Base-by-base conservation (phyloP, 495 filamentous ascomycete genomes). In the Aspergillus wentii region DNA sequence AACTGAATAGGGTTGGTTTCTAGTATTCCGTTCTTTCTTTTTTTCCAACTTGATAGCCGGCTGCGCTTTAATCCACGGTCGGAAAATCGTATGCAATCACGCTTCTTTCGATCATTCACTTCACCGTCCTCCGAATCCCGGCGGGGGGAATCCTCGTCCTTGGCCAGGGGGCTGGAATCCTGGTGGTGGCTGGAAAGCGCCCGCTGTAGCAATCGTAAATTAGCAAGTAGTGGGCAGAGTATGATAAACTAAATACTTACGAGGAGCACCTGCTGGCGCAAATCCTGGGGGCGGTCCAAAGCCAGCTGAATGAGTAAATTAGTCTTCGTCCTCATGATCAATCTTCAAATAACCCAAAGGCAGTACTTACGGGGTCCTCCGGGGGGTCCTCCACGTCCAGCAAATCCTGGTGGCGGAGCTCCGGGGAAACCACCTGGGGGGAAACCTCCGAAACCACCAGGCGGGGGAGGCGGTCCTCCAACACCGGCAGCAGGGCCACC, bases 401-500 rank as follows among this genome's bases (percentile, higher is more conserved):
- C 72, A 49, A 94, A 94, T 17, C 85, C 84, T 41, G 83, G 82
- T 30, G 83, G 78, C n/a, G 77, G 70, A 14, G 69, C 74, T 35
- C 80, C 80, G 17, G 78, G 77, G 56, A 86, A 85, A 27, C 77
- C 76, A 41, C 78, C 80, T 46, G 79, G 79, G 33, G 78, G 73
- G 43, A 84, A 73, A 35, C 71, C 74, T 15, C 68, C 69, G 40
- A 74, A 72, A 35, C 72, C 69, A 25, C 71, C 72, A 14, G 73
- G 69, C 15, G 67, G 82, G 23, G 88, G 86, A 19, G 78, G 76
- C 20, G 80, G 80, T 38, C 85, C 88, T 49, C 87, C 91, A 58
- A 94, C 83, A 54, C 90, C 90, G 49, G 86, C 84, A 61, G 86
- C 87, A 34, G 92, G 92, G 11, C 94, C 92, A 57, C 83, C 86